Evolutionary conservation across 306 rosid genomes (phyloP).

Genomic region (Leucaena leucocephala): DNA sequence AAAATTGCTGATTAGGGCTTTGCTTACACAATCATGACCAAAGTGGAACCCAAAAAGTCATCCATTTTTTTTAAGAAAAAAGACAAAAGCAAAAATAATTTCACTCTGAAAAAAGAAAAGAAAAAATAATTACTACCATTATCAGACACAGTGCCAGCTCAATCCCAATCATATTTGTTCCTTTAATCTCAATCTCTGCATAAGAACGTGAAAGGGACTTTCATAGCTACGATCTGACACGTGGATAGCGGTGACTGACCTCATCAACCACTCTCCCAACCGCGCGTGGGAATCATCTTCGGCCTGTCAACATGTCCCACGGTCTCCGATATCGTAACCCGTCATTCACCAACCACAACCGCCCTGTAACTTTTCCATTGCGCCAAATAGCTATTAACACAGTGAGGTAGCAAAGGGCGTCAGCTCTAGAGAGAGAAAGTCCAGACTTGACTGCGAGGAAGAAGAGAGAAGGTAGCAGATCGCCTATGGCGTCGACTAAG

Average conservation of each 20-base stretch:
- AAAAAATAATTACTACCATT: background rate
- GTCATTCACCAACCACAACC: background rate
- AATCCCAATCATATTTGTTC: background rate
- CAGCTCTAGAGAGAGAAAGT: constrained; percentile 4
- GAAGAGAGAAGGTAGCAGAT: constrained; percentile 15
- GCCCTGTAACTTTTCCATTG: background rate
- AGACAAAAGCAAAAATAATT: background rate
- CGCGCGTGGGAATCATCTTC: constrained; percentile 3
- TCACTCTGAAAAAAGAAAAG: background rate
- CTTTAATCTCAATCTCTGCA: background rate
- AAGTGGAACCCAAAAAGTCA: background rate
- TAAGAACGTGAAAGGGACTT: background rate
- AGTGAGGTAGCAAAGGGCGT: background rate
- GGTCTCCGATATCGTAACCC: background rate
- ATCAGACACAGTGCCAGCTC: background rate
- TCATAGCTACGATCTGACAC: background rate
- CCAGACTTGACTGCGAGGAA: background rate
- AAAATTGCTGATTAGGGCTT: background rate
- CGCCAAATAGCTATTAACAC: background rate
- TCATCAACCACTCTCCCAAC: background rate
- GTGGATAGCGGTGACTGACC: background rate
- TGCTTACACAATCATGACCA: background rate
- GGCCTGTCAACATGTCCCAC: background rate
- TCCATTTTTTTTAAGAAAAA: too few relatives aligned
- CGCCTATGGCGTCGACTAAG: constrained; percentile 24